phyloP scores from a whole-genome alignment of 2,329 filamentous ascomycete species.

The Lecanicillium sp. region DNA sequence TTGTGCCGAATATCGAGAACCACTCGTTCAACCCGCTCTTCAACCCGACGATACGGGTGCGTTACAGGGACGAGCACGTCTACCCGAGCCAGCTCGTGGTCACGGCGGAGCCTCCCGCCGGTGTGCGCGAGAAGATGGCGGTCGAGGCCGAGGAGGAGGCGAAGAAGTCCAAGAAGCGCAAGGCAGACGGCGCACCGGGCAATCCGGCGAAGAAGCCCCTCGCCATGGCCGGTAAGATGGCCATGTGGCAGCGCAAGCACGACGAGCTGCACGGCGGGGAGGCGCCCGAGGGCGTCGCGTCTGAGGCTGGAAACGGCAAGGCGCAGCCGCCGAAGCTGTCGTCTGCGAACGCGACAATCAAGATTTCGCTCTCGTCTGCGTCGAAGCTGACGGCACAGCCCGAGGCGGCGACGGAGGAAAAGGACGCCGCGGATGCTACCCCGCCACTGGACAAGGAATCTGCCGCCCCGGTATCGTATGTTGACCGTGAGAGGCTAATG shows the following conservation, averaged over 20 bases:
- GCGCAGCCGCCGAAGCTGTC: slow-evolving; percentile 8
- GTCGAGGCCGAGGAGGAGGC: slow-evolving; percentile 23
- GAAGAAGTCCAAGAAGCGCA: slow-evolving; percentile 48
- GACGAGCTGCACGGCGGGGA: slow-evolving; percentile 30
- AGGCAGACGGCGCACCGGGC: slow-evolving; percentile 36
- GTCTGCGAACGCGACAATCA: slow-evolving; percentile 15
- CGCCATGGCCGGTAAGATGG: slow-evolving; percentile 38
- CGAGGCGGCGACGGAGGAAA: slow-evolving; percentile 4
- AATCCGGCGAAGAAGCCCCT: slow-evolving; percentile 31
- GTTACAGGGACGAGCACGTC: slow-evolving; percentile 70
- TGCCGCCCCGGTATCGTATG: slow-evolving; percentile 41
- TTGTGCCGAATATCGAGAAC: slow-evolving; percentile 47
- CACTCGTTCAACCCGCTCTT: slow-evolving; percentile 66
- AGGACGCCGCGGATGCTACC: slow-evolving; percentile 18
- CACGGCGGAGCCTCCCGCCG: slow-evolving; percentile 41
- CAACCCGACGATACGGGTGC: slow-evolving; percentile 61
- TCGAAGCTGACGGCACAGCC: slow-evolving; percentile 1
- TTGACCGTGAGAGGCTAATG: slow-evolving; percentile 46
- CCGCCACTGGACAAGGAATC: slow-evolving; percentile 10
- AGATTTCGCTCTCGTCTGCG: slow-evolving; percentile 16
- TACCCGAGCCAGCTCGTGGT: slow-evolving; percentile 62
- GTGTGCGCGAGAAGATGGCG: background rate
- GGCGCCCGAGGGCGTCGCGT: background rate
- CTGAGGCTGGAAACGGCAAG: background rate
- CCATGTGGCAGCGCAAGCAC: slow-evolving; percentile 39